These are phyloP conservation scores for Fusarium sp. DNA, from an alignment of 2,329 filamentous ascomycete genomes.

Conservation along the genomic window DNA sequence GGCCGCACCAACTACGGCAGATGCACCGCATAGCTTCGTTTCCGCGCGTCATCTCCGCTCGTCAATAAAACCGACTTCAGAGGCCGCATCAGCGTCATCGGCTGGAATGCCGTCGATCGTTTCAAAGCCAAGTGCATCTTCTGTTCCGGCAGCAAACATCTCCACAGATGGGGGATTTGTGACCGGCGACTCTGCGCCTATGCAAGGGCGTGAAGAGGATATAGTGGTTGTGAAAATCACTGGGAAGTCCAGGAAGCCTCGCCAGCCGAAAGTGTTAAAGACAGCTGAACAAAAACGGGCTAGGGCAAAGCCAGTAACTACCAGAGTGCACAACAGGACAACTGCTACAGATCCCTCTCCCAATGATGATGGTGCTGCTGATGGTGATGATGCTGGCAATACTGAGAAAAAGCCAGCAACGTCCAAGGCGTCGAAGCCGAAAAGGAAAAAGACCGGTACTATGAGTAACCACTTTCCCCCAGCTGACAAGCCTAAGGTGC, in stretches of 20 bases:
- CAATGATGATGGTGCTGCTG: neutral
- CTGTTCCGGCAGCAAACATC: neutral
- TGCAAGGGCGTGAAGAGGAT: constrained; percentile 21
- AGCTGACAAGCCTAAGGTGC: constrained; percentile 25
- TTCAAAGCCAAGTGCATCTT: neutral
- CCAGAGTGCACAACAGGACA: neutral
- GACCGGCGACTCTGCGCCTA: neutral
- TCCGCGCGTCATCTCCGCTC: constrained; percentile 55
- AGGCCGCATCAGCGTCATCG: neutral
- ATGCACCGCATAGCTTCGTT: constrained; percentile 54
- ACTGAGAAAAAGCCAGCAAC: constrained; percentile 54
- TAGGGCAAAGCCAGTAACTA: constrained; percentile 5
- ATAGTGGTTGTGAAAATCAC: constrained; percentile 42
- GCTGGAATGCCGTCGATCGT: neutral
- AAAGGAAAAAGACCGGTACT: constrained; percentile 43
- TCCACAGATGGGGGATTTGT: constrained; percentile 5
- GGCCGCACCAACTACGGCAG: constrained; percentile 51
- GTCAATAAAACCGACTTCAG: constrained; percentile 45
- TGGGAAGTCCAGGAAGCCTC: constrained; percentile 31
- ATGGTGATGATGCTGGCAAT: constrained; percentile 27
- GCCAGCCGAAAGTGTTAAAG: constrained; percentile 37
- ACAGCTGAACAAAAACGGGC: constrained; percentile 18
- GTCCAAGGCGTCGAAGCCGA: constrained; percentile 28
- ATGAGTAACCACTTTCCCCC: constrained; percentile 51
- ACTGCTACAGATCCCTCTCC: neutral